These are phyloP conservation scores for Aspergillus sp. DNA, from an alignment of 2,329 filamentous ascomycete genomes.

Conservation along the genomic window DNA sequence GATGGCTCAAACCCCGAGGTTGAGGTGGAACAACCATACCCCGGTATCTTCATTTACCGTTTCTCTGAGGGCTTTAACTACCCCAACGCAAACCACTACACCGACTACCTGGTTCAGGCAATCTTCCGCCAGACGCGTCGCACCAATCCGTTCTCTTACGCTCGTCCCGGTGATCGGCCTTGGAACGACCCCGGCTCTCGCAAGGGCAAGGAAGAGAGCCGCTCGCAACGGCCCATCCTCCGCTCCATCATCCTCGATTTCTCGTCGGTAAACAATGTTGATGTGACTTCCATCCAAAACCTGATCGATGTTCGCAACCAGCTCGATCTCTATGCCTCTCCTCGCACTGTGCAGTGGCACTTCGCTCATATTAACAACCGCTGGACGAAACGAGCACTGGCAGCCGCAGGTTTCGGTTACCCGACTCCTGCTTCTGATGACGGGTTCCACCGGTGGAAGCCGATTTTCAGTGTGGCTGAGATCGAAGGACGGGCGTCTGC, in stretches of 20 bases:
- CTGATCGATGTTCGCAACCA: slow-evolving; percentile 94
- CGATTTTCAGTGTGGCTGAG: slow-evolving; percentile 93
- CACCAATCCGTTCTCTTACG: slow-evolving; percentile 69
- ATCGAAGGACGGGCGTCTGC: slow-evolving; percentile 72
- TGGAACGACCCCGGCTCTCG: slow-evolving; percentile 92
- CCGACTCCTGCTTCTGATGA: slow-evolving; percentile 61
- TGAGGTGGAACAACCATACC: slow-evolving; percentile 77
- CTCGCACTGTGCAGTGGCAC: slow-evolving; percentile 89
- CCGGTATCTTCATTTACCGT: slow-evolving; percentile 92
- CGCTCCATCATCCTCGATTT: slow-evolving; percentile 95
- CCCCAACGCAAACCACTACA: slow-evolving; percentile 85
- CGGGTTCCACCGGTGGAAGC: slow-evolving; percentile 74
- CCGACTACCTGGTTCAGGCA: slow-evolving; percentile 72
- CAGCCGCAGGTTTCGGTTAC: slow-evolving; percentile 84
- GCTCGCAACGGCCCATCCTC: slow-evolving; percentile 64
- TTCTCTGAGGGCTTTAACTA: slow-evolving; percentile 97
- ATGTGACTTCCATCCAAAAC: slow-evolving; percentile 88
- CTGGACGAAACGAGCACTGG: slow-evolving; percentile 90
- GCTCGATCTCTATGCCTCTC: slow-evolving; percentile 79
- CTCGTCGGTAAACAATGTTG: slow-evolving; percentile 88
- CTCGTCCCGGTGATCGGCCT: slow-evolving; percentile 72
- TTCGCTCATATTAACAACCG: slow-evolving; percentile 90
- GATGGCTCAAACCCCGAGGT: slow-evolving; percentile 89
- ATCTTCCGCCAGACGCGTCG: slow-evolving; percentile 73
- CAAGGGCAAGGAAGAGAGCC: slow-evolving; percentile 54